phyloP scores from a whole-genome alignment of 2,329 filamentous ascomycete species.

The Fusarium hainanense region DNA sequence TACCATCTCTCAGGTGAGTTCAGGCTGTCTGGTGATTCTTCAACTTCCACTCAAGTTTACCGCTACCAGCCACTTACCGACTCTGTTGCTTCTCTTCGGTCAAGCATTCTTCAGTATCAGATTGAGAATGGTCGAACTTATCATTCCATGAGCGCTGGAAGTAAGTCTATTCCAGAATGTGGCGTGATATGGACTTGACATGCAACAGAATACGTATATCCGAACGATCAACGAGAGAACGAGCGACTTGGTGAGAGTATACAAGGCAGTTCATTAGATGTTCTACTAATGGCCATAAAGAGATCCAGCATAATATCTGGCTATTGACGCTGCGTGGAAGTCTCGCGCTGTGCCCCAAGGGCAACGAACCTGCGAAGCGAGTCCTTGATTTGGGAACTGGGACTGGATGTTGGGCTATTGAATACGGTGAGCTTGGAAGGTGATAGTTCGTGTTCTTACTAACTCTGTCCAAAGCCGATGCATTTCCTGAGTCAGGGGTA shows the following conservation, averaged over 20 bases:
- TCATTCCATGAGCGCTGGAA: neutral
- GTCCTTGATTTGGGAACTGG: constrained; percentile 9
- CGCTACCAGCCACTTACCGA: neutral
- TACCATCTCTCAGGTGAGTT: neutral
- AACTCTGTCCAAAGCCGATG: neutral
- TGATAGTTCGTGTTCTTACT: fast-evolving
- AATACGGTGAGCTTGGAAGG: neutral
- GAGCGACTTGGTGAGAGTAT: neutral
- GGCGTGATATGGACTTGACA: neutral
- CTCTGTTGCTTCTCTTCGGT: neutral
- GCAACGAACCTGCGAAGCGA: neutral
- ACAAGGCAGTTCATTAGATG: too few relatives aligned
- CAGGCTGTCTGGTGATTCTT: neutral
- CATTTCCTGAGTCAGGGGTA: neutral
- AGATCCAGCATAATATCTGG: neutral
- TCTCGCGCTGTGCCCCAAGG: constrained; percentile 6
- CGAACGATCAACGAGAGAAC: neutral
- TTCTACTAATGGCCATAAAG: too few relatives aligned
- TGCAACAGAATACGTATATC: neutral
- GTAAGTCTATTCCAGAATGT: neutral
- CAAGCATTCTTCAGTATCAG: neutral
- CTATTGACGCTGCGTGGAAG: neutral
- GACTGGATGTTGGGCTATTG: constrained; percentile 26
- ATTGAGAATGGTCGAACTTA: neutral
- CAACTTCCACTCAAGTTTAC: neutral